Percentiles rank a stretch among this genome's conserved stretches.
Evolutionary conservation across 2,329 filamentous ascomycete species (phyloP).

Genomic region (Epichloe sp.): DNA sequence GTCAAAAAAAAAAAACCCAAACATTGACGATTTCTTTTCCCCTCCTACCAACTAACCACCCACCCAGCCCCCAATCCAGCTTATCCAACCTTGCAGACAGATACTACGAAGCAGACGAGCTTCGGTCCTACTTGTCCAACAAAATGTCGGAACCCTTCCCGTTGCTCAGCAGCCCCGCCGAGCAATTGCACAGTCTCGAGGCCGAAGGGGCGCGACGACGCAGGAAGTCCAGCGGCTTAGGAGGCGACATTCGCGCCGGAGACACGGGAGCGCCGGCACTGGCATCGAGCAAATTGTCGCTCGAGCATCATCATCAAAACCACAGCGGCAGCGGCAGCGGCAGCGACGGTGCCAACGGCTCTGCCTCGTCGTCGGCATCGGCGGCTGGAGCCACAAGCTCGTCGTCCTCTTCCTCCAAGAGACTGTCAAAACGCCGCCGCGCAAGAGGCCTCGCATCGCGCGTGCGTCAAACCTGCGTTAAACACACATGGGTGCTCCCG

Average conservation of each 20-base stretch:
- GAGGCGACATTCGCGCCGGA: conserved; percentile 38
- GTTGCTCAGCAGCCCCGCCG: conserved; percentile 35
- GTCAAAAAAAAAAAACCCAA: background rate
- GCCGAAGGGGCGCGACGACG: conserved; percentile 30
- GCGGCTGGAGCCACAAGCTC: conserved; percentile 12
- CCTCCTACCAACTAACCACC: background rate
- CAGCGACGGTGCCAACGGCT: conserved; percentile 10
- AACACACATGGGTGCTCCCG: conserved; percentile 52
- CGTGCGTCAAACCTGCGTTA: conserved; percentile 42
- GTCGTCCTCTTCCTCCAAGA: conserved; percentile 20
- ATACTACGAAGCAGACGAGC: background rate
- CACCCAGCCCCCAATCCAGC: background rate
- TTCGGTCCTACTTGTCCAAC: background rate
- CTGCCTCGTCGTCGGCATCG: conserved; percentile 2
- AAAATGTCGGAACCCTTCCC: conserved; percentile 43
- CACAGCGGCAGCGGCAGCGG: background rate
- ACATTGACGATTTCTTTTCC: background rate
- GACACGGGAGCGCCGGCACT: conserved; percentile 43
- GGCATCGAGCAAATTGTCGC: conserved; percentile 37
- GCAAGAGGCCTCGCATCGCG: conserved; percentile 33
- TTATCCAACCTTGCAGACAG: background rate
- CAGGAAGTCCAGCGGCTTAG: conserved; percentile 43
- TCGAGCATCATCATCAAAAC: conserved; percentile 11
- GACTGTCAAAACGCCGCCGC: conserved; percentile 40
- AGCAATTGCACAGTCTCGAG: conserved; percentile 32